These are phyloP conservation scores for Rhipidocladum racemiflorum DNA, from an alignment of 176 grass and related monocot genomes.

Conservation along the genomic window DNA sequence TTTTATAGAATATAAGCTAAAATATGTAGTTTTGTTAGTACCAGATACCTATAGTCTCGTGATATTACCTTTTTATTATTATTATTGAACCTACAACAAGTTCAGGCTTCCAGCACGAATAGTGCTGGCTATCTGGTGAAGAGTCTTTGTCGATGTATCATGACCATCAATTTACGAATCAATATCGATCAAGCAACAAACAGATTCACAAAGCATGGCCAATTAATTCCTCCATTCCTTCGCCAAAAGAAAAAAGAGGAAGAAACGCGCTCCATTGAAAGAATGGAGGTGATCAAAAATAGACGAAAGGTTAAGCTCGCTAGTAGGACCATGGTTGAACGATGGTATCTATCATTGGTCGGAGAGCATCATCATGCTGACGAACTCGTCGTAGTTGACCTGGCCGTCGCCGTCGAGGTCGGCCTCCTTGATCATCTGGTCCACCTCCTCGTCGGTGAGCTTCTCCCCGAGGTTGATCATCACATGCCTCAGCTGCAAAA, in stretches of 20 bases:
- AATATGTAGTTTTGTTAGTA: too few relatives aligned
- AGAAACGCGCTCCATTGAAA: neutral
- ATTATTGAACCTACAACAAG: neutral
- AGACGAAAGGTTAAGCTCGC: neutral
- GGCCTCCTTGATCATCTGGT: constrained; percentile 70
- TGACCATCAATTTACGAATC: neutral
- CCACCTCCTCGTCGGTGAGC: constrained; percentile 64
- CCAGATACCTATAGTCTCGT: too few relatives aligned
- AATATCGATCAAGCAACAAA: neutral
- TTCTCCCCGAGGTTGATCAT: constrained; percentile 81
- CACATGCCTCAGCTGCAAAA: constrained; percentile 41
- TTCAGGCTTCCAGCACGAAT: neutral
- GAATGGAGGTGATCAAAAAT: neutral
- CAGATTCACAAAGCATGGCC: neutral
- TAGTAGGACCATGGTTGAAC: neutral
- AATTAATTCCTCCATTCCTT: neutral
- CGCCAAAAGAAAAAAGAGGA: too few relatives aligned
- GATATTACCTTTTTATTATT: too few relatives aligned
- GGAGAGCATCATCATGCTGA: constrained; percentile 80
- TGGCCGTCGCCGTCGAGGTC: constrained; percentile 80
- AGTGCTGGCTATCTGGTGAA: neutral
- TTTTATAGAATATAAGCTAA: too few relatives aligned
- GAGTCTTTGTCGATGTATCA: neutral
- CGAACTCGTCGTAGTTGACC: constrained; percentile 81
- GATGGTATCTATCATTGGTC: constrained; percentile 4